Conservation (phyloP, 192 early-diverging fungal species). For the Coemansia sp. region DNA sequence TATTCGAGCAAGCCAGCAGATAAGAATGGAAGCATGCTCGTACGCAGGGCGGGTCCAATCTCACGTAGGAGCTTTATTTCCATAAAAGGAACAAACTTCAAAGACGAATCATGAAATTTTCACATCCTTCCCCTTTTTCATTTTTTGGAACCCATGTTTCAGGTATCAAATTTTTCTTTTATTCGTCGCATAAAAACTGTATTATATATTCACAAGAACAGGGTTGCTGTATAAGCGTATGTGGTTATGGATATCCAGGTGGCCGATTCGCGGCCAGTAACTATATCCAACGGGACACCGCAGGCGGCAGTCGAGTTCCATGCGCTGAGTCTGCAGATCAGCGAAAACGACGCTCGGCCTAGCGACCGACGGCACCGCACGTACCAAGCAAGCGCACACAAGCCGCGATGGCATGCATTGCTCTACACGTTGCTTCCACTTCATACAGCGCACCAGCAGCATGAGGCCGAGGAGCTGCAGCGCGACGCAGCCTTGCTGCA, state of each 20-base stretch:
- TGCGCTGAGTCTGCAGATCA: conserved; percentile 48
- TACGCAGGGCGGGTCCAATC: no score
- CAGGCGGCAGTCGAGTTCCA: conserved; percentile 49
- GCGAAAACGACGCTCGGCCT: conserved; percentile 3
- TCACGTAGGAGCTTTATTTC: no score
- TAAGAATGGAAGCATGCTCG: no score
- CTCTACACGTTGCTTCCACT: conserved; percentile 36
- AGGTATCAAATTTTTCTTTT: neutral
- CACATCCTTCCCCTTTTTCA: neutral
- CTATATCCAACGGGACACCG: neutral
- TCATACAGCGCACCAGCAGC: conserved; percentile 36
- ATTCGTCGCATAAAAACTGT: neutral
- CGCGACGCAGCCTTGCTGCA: conserved; percentile 18
- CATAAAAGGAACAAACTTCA: no score
- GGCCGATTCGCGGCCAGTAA: neutral
- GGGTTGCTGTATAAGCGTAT: neutral
- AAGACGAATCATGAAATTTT: neutral
- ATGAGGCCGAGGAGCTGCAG: conserved; percentile 26
- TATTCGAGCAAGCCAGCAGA: no score
- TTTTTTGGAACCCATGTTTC: no score
- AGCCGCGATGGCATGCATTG: conserved; percentile 27
- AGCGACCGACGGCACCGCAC: conserved; percentile 1
- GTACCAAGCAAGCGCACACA: neutral
- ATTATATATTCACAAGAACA: no score
- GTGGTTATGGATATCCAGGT: conserved; percentile 2